Percentiles rank a stretch among this genome's conserved stretches.
phyloP scores from a whole-genome alignment of 805 yeast genomes.

The Vanderwaltozyma tropicalis region DNA sequence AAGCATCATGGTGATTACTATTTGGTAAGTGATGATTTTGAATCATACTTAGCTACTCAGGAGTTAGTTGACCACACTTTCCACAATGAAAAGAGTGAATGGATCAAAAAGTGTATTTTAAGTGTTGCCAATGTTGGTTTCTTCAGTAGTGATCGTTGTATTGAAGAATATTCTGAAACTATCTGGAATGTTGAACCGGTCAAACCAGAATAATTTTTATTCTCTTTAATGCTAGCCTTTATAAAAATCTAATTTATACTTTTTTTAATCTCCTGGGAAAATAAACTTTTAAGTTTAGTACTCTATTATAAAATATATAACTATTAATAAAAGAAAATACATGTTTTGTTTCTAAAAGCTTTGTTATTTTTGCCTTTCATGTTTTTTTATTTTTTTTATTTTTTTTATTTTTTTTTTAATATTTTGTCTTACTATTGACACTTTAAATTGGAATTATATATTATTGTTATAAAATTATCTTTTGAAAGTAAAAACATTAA shows the following conservation, averaged over 20 bases:
- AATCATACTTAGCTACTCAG: conserved; percentile 76
- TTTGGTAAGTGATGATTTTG: conserved; percentile 82
- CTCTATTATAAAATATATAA: neutral
- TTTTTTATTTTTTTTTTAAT: too few relatives aligned
- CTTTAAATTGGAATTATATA: too few relatives aligned
- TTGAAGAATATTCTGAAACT: conserved; percentile 82
- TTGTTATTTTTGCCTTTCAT: too few relatives aligned
- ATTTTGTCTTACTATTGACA: too few relatives aligned
- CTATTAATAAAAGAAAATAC: too few relatives aligned
- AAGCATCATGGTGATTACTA: conserved; percentile 73
- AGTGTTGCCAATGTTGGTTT: conserved; percentile 91
- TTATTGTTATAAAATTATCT: too few relatives aligned
- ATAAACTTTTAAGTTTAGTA: neutral
- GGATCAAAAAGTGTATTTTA: conserved; percentile 68
- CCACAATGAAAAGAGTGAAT: conserved; percentile 47
- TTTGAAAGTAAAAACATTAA: too few relatives aligned
- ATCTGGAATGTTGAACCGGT: conserved; percentile 88
- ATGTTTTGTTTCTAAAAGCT: too few relatives aligned
- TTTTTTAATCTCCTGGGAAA: neutral
- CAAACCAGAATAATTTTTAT: conserved; percentile 13
- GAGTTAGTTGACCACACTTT: conserved; percentile 62
- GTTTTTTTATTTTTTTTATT: too few relatives aligned
- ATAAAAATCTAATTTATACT: neutral
- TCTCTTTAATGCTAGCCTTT: neutral
- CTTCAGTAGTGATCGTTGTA: conserved; percentile 83